Evolutionary conservation across 2,329 filamentous ascomycete genomes (phyloP).

Genomic region (Paradendryphiella salina): DNA sequence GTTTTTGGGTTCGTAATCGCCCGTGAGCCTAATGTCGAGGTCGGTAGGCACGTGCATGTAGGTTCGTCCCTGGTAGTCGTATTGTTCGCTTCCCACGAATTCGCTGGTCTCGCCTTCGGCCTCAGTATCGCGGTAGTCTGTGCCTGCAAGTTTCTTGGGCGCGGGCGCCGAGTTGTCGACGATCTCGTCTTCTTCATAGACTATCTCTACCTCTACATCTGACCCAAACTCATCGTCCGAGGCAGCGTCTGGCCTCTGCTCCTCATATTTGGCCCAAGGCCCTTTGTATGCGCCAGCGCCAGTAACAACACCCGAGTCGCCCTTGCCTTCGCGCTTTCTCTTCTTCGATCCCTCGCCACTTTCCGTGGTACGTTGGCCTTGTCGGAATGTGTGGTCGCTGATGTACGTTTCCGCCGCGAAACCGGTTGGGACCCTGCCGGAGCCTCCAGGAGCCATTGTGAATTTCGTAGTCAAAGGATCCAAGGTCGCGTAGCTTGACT

Average conservation of each 20-base stretch:
- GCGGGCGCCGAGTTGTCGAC: conserved; percentile 63
- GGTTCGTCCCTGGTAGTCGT: conserved; percentile 92
- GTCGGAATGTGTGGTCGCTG: conserved; percentile 87
- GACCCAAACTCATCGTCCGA: conserved; percentile 65
- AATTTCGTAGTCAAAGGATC: neutral
- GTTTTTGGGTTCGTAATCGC: conserved; percentile 79
- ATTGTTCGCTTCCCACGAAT: conserved; percentile 81
- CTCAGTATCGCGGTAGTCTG: conserved; percentile 54
- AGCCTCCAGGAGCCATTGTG: conserved; percentile 30
- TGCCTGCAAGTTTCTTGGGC: conserved; percentile 60
- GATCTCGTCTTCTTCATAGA: conserved; percentile 74
- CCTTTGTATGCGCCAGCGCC: conserved; percentile 88
- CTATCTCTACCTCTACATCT: conserved; percentile 73
- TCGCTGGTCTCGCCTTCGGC: conserved; percentile 71
- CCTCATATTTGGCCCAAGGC: conserved; percentile 86
- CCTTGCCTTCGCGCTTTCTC: conserved; percentile 80
- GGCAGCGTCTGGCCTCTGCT: conserved; percentile 68
- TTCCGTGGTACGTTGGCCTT: conserved; percentile 80
- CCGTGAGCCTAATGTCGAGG: conserved; percentile 60
- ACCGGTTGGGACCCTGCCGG: conserved; percentile 66
- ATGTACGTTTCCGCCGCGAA: conserved; percentile 85
- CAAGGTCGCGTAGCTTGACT: neutral
- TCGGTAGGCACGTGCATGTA: conserved; percentile 94
- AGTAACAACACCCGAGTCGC: conserved; percentile 79
- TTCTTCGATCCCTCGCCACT: conserved; percentile 68